Evolutionary conservation across 345 rosid species (phyloP), one percentile per base, ranked within the genome.

Genomic region (Salix exigua): DNA sequence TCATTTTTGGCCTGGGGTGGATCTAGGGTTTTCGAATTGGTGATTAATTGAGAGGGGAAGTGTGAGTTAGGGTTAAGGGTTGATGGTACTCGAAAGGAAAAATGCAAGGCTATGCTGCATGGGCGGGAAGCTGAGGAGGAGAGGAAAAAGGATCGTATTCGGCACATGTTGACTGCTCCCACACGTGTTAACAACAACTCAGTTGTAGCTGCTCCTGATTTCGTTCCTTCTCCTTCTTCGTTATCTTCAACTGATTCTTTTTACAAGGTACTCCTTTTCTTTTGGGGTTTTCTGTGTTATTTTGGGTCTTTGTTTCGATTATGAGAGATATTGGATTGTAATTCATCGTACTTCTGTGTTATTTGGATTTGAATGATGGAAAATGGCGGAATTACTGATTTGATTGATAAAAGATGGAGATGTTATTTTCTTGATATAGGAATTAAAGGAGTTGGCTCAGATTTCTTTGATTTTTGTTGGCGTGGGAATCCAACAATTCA

Each of bases 81-180:
- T 80, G 83, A 80, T 80, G 83, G 83, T 80, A 80, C 72, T 75
- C 76, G 76, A 38, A 63, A 70, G 83, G 62, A 76, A 80, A 80
- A 80, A 80, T 80, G 79, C 83, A 79, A 79, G 83, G 88, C 90
- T 87, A 86, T 90, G 92, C 90, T 23, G 63, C 63, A 82, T 88
- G 91, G 83, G 72, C 80, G 85, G 82, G 75, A 83, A 78, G 78
- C 72, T 73, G 82, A 83, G 66, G 83, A 80, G 79, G 73, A 75
- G 72, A 33, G 73, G 76, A 66, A 58, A 55, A 65, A 68, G 35
- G 63, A 23, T 23, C 31, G 70, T 61, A 14, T 35, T 42, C 83
- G 61, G 83, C 83, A 80, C 83, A 80, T 80, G 83, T 66, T 70
- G 83, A 80, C 75, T 51, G 83, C 38, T 26, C 76, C 79, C 76